Evolutionary conservation across 78 protist genomes (phyloP).

Genomic region (Dictyostelium brefeldianum): DNA sequence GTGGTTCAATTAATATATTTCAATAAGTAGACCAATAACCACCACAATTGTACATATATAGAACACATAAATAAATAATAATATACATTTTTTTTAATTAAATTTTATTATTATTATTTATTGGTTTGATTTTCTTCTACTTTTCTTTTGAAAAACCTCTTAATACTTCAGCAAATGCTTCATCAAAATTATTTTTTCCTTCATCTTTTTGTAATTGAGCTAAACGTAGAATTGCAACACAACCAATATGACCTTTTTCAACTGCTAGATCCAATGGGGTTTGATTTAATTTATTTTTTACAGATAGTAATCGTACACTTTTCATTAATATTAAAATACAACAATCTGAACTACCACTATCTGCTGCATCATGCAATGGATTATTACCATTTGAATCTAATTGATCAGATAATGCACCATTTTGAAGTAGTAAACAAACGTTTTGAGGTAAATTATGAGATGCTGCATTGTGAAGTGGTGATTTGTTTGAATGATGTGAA

Average conservation of each 20-base stretch:
- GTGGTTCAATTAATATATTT: conserved; percentile 63
- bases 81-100: too few relatives aligned
- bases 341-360: conserved; percentile 40
- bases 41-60: too few relatives aligned
- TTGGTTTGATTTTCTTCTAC: too few relatives aligned
- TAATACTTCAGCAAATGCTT: conserved; percentile 61
- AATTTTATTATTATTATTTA: neutral
- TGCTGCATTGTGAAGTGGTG: conserved; percentile 62
- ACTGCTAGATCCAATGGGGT: conserved; percentile 82
- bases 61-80: too few relatives aligned
- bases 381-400: conserved; percentile 51
- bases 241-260: conserved; percentile 71
- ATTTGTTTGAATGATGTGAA: neutral
- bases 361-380: conserved; percentile 36
- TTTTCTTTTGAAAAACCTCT: neutral
- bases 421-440: conserved; percentile 56
- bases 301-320: conserved; percentile 30
- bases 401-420: conserved; percentile 36
- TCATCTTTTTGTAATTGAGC: conserved; percentile 78
- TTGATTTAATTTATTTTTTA: conserved; percentile 32
- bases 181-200: conserved; percentile 68
- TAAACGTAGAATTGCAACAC: conserved; percentile 80
- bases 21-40: too few relatives aligned
- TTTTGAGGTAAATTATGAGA: conserved; percentile 17
- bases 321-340: conserved; percentile 64